Evolutionary conservation across 208 protist species (phyloP), one percentile per base, ranked within the genome.

Genomic region (Leishmania braziliensis): DNA sequence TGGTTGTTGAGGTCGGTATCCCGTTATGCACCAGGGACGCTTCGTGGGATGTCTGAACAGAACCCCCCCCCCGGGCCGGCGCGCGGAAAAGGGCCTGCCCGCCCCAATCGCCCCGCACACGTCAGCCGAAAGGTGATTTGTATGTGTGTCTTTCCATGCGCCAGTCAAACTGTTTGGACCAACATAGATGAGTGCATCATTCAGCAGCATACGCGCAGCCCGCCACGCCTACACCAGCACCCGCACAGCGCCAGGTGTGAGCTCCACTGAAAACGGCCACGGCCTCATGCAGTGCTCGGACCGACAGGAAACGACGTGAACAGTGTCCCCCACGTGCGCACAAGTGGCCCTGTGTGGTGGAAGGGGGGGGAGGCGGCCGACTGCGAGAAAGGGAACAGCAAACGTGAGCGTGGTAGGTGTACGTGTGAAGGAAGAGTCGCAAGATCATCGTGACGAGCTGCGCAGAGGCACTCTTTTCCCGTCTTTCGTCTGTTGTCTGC

Each of bases 1-100:
- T 86, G 33, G 90, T 97, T 39, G 77, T 97, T 14, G 90, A 95
- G 74, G 80, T 95, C 53, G 89, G 88, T 68, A 88, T 92, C 58
- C 90, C 89, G 1, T 75, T 96, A 26, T 96, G 82, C 82, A 75
- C 79, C 3, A 79, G 84, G 58, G 81, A 88, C 74, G 78, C 86
- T 18, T 89, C 89, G 53, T 94, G 86, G 90, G 76, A 58, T n/a
- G 53, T 89, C 16, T 90, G 36, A 39, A 39, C 1, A 39, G 36
- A 39, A 39, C 36, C 0, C 36, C 36, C 36, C 36, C 36, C 36
- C 36, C 36, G 36, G 36, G 1, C 36, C 36, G 36, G 36, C 36
- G 36, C 36, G 36, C 36, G 36, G 36, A 39, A 39, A 39, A 39
- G 1, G 36, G 36, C 36, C 36, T 39, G 36, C 36, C 36, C 36